Base-by-base conservation (phyloP, 1,139 yeast genomes). In the Suhomyces ambrosiae region DNA sequence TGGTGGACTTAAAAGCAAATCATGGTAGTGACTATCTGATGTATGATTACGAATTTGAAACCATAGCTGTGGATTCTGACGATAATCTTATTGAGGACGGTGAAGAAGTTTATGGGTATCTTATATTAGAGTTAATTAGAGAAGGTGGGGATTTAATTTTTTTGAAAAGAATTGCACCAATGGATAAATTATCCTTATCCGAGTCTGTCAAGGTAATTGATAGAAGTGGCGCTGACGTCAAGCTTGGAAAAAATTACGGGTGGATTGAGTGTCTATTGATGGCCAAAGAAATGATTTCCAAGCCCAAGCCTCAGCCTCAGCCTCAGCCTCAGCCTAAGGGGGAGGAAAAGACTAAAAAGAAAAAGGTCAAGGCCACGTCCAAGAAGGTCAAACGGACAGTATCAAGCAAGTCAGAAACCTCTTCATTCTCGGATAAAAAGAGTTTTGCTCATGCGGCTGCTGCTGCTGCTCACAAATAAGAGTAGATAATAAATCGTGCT, bases 1-100 rank as follows among this genome's bases (percentile, higher is more conserved):
- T 70, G 48, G 66, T 71, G 10, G 76, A 71, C 45, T 59, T 71
- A 43, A 70, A 68, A 38, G 73, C 74, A 52, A 61, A 79, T 73
- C 43, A 82, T 64, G 73, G 80, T 49, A 54, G 62, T n/a, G 80
- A 79, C 48, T 79, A 83, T 42, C 85, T 86, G 58, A 79, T 84
- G 82, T 84, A 83, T 54, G 90, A 84, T 58, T 84, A 82, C 57
- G 92, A 84, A 52, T 83, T 84, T 56, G 77, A 71, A 44, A 53
- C 57, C 16, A 47, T 56, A 9, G 54, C 58, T 2, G 61, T 59
- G n/a, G 71, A 62, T 11, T 83, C 77, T 31, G 62, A 60, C 10
- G 63, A 59, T n/a, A 63, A 63, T 25, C 49, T 46, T 23, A 41
- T 41, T 11, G 38, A 33, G 5, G 42, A 46, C 6, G 61, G 55